Percentiles rank a stretch among this genome's conserved stretches.
phyloP scores from a whole-genome alignment of 179 eudicot species.

The Silene coronaria region DNA sequence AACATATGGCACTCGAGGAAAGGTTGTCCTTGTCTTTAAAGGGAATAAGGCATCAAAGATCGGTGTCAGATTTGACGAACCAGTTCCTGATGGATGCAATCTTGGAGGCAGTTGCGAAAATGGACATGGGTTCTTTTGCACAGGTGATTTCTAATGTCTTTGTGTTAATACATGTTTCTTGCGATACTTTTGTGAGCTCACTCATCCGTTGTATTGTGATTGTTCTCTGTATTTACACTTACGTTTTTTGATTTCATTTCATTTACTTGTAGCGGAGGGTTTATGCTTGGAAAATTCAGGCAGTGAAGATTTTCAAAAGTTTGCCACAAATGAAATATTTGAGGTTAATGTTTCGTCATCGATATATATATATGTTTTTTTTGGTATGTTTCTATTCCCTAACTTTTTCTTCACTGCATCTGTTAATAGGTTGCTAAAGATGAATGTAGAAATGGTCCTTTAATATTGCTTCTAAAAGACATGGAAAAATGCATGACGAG shows the following conservation, averaged over 20 bases:
- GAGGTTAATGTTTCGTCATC: constrained; percentile 46
- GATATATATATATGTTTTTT: background rate
- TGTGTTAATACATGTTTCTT: background rate
- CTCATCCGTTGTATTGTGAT: background rate
- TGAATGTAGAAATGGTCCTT: constrained; percentile 58
- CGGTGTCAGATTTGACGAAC: constrained; percentile 85
- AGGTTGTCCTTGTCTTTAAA: constrained; percentile 80
- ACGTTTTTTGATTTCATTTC: background rate
- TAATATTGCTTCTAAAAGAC: constrained; percentile 74
- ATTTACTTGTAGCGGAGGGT: constrained; percentile 51
- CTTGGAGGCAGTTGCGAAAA: constrained; percentile 92
- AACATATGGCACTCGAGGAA: constrained; percentile 62
- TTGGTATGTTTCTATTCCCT: background rate
- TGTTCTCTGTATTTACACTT: background rate
- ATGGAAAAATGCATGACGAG: constrained; percentile 74
- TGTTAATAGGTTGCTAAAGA: constrained; percentile 56
- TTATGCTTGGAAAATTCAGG: constrained; percentile 62
- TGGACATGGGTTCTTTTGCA: constrained; percentile 85
- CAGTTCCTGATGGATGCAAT: constrained; percentile 76
- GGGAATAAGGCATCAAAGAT: constrained; percentile 78
- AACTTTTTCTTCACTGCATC: background rate
- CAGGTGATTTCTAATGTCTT: constrained; percentile 43
- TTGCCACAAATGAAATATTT: constrained; percentile 74
- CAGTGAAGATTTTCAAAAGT: constrained; percentile 64
- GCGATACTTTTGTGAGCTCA: background rate